These are phyloP conservation scores for Phytopythium montanum DNA, from an alignment of 352 stramenopile genomes.

Conservation along the genomic window DNA sequence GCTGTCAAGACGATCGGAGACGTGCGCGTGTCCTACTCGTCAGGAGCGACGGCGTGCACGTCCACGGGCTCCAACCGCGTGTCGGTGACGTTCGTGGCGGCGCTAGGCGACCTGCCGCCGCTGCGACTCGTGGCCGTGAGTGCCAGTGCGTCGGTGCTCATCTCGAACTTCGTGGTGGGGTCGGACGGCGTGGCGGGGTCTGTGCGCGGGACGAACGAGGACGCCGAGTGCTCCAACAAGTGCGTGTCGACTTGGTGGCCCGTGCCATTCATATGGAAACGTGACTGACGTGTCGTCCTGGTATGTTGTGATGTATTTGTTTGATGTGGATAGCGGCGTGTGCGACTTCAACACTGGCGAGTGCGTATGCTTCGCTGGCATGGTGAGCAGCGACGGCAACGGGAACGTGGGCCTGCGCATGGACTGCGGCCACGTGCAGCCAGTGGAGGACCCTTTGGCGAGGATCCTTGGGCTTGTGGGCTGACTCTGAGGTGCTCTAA, in stretches of 20 bases:
- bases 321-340: conserved; percentile 30
- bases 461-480: conserved; percentile 18
- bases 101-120: conserved; percentile 51
- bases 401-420: conserved; percentile 40
- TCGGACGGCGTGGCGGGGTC: conserved; percentile 48
- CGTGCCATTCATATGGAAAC: neutral
- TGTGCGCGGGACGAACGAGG: conserved; percentile 58
- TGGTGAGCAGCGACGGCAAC: conserved; percentile 57
- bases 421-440: conserved; percentile 62
- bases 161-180: conserved; percentile 52
- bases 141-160: conserved; percentile 21
- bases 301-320: conserved; percentile 1
- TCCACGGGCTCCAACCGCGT: conserved; percentile 45
- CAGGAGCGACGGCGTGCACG: conserved; percentile 45
- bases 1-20: conserved; percentile 31
- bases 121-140: conserved; percentile 33
- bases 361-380: conserved; percentile 69
- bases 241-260: conserved; percentile 16
- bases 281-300: neutral
- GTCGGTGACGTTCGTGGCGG: conserved; percentile 53
- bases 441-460: conserved; percentile 36
- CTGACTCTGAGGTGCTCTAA: conserved; percentile 4
- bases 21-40: conserved; percentile 55
- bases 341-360: conserved; percentile 50
- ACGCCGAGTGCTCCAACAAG: conserved; percentile 76